These are phyloP conservation scores for Fabrea salina DNA, from an alignment of 169 alveolate species.

Conservation along the genomic window DNA sequence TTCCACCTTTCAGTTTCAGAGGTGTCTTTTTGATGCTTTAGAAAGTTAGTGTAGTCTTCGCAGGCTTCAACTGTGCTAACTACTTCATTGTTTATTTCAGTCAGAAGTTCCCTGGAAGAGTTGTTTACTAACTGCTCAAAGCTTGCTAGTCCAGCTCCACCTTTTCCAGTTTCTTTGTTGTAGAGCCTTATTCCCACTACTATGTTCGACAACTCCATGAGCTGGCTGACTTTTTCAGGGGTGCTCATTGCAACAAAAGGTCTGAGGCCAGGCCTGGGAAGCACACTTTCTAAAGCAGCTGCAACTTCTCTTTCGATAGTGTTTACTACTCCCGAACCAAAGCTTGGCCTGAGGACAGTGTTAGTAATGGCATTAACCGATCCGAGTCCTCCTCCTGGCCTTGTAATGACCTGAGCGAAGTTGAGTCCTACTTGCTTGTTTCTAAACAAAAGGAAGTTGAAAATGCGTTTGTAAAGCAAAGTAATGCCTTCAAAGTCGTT, in stretches of 20 bases:
- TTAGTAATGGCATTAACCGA: not conserved
- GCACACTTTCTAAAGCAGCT: constrained; percentile 81
- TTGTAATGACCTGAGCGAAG: constrained; percentile 34
- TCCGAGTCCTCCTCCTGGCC: constrained; percentile 26
- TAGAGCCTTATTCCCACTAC: constrained; percentile 86
- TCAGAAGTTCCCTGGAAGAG: constrained; percentile 67
- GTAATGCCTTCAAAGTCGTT: constrained; percentile 83
- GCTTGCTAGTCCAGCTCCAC: constrained; percentile 77
- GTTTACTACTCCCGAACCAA: constrained; percentile 48
- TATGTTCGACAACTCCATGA: constrained; percentile 79
- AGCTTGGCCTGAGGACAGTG: constrained; percentile 35
- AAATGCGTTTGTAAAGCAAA: constrained; percentile 72
- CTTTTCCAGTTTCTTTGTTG: constrained; percentile 83
- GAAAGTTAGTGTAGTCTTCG: constrained; percentile 74
- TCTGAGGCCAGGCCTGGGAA: constrained; percentile 86
- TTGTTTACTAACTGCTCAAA: constrained; percentile 77
- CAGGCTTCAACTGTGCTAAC: constrained; percentile 70
- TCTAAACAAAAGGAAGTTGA: constrained; percentile 75
- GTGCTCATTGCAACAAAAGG: constrained; percentile 83
- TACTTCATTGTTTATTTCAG: constrained; percentile 71
- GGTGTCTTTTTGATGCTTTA: constrained; percentile 46
- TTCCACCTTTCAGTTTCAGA: constrained; percentile 59
- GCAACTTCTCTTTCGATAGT: constrained; percentile 87
- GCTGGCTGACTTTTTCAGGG: constrained; percentile 83
- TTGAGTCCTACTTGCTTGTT: constrained; percentile 65